phyloP scores from a whole-genome alignment of 192 early-diverging fungal species.

The Funneliformis mosseae region DNA sequence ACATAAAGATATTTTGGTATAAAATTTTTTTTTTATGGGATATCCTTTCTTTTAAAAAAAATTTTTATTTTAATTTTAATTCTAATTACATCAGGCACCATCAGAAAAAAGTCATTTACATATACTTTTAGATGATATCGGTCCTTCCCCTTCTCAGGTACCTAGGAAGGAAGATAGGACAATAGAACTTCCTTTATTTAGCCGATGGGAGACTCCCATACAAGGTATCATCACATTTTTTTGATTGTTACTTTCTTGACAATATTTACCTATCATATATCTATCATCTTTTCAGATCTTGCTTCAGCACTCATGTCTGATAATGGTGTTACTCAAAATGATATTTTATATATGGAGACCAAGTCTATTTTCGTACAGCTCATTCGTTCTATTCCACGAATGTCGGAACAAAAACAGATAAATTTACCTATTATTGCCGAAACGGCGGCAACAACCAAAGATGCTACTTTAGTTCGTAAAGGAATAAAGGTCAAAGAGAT shows the following conservation, averaged over 20 bases:
- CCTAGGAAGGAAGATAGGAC: conserved; percentile 79
- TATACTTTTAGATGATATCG: conserved; percentile 77
- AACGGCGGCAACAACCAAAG: conserved; percentile 84
- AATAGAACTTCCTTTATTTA: conserved; percentile 73
- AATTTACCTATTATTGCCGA: conserved; percentile 78
- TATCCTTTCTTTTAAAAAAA: neutral
- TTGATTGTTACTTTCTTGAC: neutral
- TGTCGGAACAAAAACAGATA: conserved; percentile 56
- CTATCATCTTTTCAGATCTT: conserved; percentile 40
- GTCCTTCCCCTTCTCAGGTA: conserved; percentile 71
- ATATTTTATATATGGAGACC: conserved; percentile 94
- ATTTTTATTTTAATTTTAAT: neutral
- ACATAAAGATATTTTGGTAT: conserved; percentile 72
- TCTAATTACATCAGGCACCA: conserved; percentile 50
- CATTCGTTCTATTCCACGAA: conserved; percentile 81
- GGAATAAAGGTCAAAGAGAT: conserved; percentile 96
- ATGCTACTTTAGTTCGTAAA: conserved; percentile 86
- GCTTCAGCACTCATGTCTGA: conserved; percentile 74
- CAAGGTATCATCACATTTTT: conserved; percentile 52
- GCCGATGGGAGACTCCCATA: conserved; percentile 83
- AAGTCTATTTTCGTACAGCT: conserved; percentile 94
- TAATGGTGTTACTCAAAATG: conserved; percentile 89
- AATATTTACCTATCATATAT: neutral
- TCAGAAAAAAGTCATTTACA: conserved; percentile 81
- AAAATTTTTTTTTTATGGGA: neutral